Evolutionary conservation across 345 rosid genomes (phyloP), one percentile per base, ranked within the genome.

Genomic region (Atalantia buxifolia): DNA sequence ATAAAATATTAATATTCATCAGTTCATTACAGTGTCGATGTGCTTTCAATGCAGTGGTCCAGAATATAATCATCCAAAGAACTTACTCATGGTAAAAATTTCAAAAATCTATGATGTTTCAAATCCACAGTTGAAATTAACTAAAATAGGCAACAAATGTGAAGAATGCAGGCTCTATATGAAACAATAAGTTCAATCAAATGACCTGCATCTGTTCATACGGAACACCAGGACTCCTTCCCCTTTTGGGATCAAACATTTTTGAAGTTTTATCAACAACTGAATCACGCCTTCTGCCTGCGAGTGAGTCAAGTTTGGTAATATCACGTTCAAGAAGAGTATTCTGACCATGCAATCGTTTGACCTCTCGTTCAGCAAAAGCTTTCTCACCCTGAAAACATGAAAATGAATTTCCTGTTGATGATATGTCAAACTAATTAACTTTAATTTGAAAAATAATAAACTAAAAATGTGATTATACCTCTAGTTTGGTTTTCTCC

Each of bases 401-500:
- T 38, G 38, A 78, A 63, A 60, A 61, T 45, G 63, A 25, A 35
- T 77, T 70, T 30, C 14, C 36, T 60, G 40, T n/a, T 13, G 35
- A 28, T 16, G 45, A 69, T 14, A 57, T 38, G 25, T 10, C 36
- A 70, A 59, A 31, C 40, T 71, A 56, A 22, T 55, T 5, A 76
- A 48, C 6, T 42, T 75, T 48, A 77, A 68, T 61, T 61, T 60
- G 35, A 27, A 7, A 4, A 33, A 36, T 68, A 79, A 80, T 8
- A 63, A 36, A 24, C 77, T 16, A 36, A 10, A 48, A 60, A 67
- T 22, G 57, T 38, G 21, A 70, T 38, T 56, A 79, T 80, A 94
- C 99, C 99, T 95, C 99, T 77, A 95, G 91, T 87, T 92, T 95
- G 68, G 98, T 95, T 87, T 93, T 95, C 86, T 95, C 97, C 84